phyloP scores from a whole-genome alignment of 2,329 filamentous ascomycete species.

The Ascomycota sp. region DNA sequence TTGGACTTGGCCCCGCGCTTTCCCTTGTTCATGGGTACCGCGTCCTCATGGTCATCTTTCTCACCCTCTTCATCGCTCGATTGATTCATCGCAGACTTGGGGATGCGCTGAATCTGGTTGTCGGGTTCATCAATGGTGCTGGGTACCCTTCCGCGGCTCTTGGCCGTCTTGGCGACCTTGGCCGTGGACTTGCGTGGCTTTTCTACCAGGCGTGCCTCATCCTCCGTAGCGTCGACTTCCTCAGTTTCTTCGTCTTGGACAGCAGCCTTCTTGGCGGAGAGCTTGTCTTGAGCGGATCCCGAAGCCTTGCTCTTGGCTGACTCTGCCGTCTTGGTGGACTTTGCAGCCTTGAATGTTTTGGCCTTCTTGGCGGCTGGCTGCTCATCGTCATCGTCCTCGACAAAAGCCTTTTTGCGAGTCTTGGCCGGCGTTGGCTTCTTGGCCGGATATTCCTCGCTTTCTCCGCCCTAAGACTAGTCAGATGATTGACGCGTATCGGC shows the following conservation, averaged over 20 bases:
- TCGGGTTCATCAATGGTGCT: too few relatives aligned
- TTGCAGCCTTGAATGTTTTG: conserved; percentile 10
- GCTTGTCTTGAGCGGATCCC: conserved; percentile 1
- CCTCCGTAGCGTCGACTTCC: conserved; percentile 1
- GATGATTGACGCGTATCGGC: too few relatives aligned
- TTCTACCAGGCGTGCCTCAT: conserved; percentile 4
- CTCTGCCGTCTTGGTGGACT: conserved; percentile 5
- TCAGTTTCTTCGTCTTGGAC: conserved; percentile 6
- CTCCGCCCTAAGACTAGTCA: too few relatives aligned
- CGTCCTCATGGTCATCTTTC: too few relatives aligned
- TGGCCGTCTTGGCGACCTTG: conserved; percentile 10
- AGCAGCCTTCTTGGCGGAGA: conserved; percentile 1
- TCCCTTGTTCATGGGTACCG: too few relatives aligned
- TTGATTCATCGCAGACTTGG: too few relatives aligned
- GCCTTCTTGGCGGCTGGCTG: conserved; percentile 16
- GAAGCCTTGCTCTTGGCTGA: too few relatives aligned
- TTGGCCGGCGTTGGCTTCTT: conserved; percentile 6
- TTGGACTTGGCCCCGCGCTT: conserved; percentile 12
- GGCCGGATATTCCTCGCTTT: conserved; percentile 4
- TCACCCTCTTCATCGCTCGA: too few relatives aligned
- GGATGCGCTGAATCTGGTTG: too few relatives aligned
- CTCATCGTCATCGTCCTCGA: conserved; percentile 8
- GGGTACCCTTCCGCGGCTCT: too few relatives aligned
- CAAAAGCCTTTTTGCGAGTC: conserved; percentile 1
- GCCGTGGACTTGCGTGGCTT: conserved; percentile 1